Conservation (phyloP, 129 eudicot species). For the Flaveria sonorensis region DNA sequence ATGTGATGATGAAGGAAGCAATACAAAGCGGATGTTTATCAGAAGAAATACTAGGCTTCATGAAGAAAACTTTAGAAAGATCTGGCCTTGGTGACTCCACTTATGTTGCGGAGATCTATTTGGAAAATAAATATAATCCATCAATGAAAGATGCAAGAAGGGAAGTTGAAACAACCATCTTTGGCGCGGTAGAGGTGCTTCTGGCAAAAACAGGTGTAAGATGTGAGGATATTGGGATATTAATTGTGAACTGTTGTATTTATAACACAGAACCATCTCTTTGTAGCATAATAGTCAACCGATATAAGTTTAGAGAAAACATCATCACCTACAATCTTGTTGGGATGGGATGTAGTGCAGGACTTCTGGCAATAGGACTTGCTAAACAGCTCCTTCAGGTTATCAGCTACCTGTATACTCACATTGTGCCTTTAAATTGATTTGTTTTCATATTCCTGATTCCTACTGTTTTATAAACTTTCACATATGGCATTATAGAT, state of each 20-base stretch:
- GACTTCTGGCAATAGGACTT: constrained; percentile 44
- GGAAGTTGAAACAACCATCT: constrained; percentile 48
- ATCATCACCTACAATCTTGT: constrained; percentile 46
- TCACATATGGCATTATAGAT: too few species aligned
- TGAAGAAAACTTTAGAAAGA: constrained; percentile 29
- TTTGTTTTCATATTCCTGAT: not conserved
- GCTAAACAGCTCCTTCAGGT: constrained; percentile 62
- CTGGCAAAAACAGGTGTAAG: constrained; percentile 38
- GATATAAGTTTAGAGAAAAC: constrained; percentile 43
- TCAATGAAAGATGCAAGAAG: constrained; percentile 36
- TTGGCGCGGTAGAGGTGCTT: constrained; percentile 50
- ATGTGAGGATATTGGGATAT: constrained; percentile 41
- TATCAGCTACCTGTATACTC: not conserved
- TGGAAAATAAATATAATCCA: constrained; percentile 11
- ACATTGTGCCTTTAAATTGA: not conserved
- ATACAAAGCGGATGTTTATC: constrained; percentile 14
- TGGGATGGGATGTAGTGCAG: constrained; percentile 74
- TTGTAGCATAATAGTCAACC: constrained; percentile 44
- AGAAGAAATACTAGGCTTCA: constrained; percentile 33
- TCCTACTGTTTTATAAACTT: not conserved
- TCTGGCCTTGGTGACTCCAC: constrained; percentile 52
- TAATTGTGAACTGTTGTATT: constrained; percentile 43
- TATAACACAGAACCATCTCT: constrained; percentile 47
- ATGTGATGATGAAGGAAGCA: constrained; percentile 5
- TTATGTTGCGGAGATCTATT: constrained; percentile 38